Base-by-base conservation (phyloP, 2,329 filamentous ascomycete genomes). In the Ceratocystis variospora region DNA sequence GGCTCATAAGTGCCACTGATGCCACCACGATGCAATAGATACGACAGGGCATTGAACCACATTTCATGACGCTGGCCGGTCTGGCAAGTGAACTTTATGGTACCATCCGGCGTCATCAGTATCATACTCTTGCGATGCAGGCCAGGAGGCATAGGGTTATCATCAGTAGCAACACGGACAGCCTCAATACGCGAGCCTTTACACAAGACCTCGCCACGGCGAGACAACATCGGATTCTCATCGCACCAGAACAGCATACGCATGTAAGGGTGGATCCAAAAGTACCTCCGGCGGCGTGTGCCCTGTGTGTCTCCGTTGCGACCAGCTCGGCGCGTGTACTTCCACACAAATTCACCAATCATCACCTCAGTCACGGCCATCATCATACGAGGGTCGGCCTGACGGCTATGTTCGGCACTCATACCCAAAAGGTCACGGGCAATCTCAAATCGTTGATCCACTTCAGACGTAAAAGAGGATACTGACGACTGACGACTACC, bases 331-430 rank as follows among this genome's bases (percentile, higher is more conserved):
- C 94, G 88, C 0, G 94, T 99, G 76, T 99, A 99, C 75, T 99
- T 99, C 94, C 94, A 99, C 50, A 99, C 80, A 75, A 93, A 97
- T 75, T 99, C 94, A 66, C 94, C 94, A 73, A 99, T 97, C 94
- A 99, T 99, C 19, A 94, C 97, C 76, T 99, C 93, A 1, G 94
- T 99, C 70, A 99, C 96, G 62, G 94, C 94, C 77, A 96, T 91
- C 71, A 99, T 97, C 91, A 99, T 96, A 71, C 93, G 89, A 69
- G 93, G 93, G 77, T 99, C 94, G 4, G 91, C 96, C 45, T 61
- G 62, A 5, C 62, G 45, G 25, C 61, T 45, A 46, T 62, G 45
- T 69, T 83, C 83, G 22, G 85, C 79, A 57, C 77, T 78, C 65
- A 84, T 79, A 57, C 78, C 77, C 73, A 82, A 79, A 63, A 82